Conservation (phyloP, 2,329 filamentous ascomycete genomes). For the Aspergillus pseudoterreus region DNA sequence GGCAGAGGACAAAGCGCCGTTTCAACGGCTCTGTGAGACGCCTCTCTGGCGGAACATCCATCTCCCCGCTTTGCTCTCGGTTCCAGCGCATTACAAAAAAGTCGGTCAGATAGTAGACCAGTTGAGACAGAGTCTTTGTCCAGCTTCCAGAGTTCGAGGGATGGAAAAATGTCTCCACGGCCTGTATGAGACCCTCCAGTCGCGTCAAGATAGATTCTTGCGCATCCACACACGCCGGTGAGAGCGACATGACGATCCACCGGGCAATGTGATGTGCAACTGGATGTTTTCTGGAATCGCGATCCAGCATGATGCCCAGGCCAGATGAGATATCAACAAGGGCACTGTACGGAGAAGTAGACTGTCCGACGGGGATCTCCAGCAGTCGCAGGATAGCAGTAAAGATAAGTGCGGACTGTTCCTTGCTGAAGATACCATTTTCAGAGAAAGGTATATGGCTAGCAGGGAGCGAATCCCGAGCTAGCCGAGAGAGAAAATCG, state of each 20-base stretch:
- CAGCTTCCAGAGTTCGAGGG: conserved; percentile 91
- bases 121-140: conserved; percentile 84
- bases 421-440: conserved; percentile 85
- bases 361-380: conserved; percentile 94
- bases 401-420: conserved; percentile 89
- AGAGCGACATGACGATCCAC: conserved; percentile 90
- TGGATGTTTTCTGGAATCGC: conserved; percentile 90
- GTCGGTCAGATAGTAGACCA: conserved; percentile 89
- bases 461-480: conserved; percentile 75
- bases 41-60: conserved; percentile 77
- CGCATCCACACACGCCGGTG: conserved; percentile 73
- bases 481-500: conserved; percentile 82
- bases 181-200: conserved; percentile 87
- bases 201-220: conserved; percentile 76
- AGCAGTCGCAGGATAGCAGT: conserved; percentile 84
- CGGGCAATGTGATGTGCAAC: conserved; percentile 87
- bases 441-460: conserved; percentile 74
- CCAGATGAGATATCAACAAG: conserved; percentile 79
- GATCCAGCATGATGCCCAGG: conserved; percentile 79
- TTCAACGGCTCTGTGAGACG: conserved; percentile 78
- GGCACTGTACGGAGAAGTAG: conserved; percentile 82
- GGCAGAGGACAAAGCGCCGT: conserved; percentile 79
- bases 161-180: conserved; percentile 97
- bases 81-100: conserved; percentile 99
- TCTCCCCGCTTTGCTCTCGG: conserved; percentile 85